Evolutionary conservation across 129 eudicot genomes (phyloP).

Genomic region (Flaveria bidentis): DNA sequence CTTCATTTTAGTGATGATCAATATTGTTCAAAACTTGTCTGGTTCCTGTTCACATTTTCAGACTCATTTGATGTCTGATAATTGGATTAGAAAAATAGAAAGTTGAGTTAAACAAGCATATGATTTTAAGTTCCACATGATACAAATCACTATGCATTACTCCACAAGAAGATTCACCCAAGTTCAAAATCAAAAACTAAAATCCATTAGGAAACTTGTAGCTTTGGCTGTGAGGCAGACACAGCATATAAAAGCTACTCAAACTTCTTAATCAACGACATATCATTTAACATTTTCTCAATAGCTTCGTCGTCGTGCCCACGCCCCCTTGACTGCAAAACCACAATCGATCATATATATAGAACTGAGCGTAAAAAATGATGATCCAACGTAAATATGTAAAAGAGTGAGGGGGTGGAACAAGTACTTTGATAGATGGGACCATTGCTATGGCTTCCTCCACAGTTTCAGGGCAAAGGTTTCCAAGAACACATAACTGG

Average conservation of each 20-base stretch:
- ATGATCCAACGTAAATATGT: neutral
- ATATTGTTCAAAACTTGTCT: neutral
- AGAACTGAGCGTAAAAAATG: neutral
- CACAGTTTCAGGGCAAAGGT: constrained; percentile 95
- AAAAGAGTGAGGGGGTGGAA: neutral
- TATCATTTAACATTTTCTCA: constrained; percentile 90
- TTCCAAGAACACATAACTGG: constrained; percentile 94
- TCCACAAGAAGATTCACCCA: neutral
- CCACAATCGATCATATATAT: neutral
- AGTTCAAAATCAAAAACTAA: neutral
- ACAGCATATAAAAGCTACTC: constrained; percentile 40
- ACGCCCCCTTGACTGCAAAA: constrained; percentile 76
- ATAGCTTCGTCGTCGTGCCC: constrained; percentile 84
- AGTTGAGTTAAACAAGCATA: neutral
- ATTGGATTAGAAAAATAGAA: neutral
- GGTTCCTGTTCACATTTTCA: neutral
- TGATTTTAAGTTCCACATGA: neutral
- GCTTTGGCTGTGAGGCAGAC: neutral
- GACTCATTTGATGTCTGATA: neutral
- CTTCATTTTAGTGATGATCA: neutral
- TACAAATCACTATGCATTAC: constrained; percentile 12
- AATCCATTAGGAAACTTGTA: neutral
- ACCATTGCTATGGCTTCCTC: constrained; percentile 99
- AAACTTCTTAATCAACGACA: constrained; percentile 82
- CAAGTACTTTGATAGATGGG: constrained; percentile 75